Conservation (phyloP, 2,329 filamentous ascomycete species). For the Claviceps arundinis region DNA sequence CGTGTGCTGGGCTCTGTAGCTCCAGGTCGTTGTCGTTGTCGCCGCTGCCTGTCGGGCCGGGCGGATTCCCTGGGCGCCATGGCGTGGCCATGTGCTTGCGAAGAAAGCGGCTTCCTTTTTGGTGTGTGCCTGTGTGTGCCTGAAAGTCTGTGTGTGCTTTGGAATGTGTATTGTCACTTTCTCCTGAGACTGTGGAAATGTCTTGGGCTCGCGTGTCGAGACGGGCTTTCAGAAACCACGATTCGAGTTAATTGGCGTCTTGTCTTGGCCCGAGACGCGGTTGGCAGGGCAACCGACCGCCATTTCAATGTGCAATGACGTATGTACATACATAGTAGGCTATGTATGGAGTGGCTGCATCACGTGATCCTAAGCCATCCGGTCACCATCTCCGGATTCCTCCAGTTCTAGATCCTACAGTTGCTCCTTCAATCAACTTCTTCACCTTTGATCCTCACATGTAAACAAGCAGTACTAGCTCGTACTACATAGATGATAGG, state of each 20-base stretch:
- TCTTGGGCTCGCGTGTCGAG: neutral
- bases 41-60: constrained; percentile 10
- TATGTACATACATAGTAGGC: too few species aligned
- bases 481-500: too few species aligned
- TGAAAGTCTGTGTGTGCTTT: neutral
- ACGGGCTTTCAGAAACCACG: neutral
- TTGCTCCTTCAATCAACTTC: too few species aligned
- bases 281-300: constrained; percentile 4
- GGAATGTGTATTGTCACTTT: constrained; percentile 4
- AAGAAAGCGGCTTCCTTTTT: neutral
- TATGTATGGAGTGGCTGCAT: too few species aligned
- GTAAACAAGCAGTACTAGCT: neutral
- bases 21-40: constrained; percentile 15
- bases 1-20: constrained; percentile 18
- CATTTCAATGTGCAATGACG: too few species aligned
- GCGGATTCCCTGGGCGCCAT: constrained; percentile 8
- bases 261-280: neutral
- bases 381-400: too few species aligned
- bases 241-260: neutral
- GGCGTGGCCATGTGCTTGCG: neutral
- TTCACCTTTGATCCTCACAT: too few species aligned
- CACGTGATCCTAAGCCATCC: too few species aligned
- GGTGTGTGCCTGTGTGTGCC: neutral
- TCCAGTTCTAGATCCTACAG: too few species aligned
- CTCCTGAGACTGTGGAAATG: neutral